A percentile compares a stretch with the other conserved stretches of the same genome.
Evolutionary conservation across 1,284 basidiomycete genomes (phyloP).

Genomic region (Polyporus tsugae): DNA sequence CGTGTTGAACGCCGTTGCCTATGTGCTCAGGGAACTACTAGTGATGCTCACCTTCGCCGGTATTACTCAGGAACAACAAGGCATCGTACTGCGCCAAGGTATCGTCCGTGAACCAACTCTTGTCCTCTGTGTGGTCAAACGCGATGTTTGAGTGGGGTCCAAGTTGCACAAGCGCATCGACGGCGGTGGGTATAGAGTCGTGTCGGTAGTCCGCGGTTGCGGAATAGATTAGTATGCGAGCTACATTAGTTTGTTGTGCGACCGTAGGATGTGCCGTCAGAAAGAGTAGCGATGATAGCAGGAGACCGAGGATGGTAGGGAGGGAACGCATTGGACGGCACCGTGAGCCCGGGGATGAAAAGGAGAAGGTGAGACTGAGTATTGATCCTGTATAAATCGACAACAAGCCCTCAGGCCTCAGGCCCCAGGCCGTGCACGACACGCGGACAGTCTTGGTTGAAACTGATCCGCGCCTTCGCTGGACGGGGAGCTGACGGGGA

Average conservation of each 20-base stretch:
- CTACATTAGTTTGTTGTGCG: slow-evolving; percentile 21
- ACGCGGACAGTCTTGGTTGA: neutral
- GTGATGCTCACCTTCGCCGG: slow-evolving; percentile 62
- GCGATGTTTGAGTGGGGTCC: slow-evolving; percentile 54
- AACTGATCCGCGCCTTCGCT: neutral
- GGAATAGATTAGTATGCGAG: slow-evolving; percentile 58
- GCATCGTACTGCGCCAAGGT: slow-evolving; percentile 68
- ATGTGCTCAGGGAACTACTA: neutral
- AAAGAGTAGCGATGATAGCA: neutral
- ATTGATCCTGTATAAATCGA: neutral
- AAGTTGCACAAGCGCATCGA: slow-evolving; percentile 59
- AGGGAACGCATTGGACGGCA: neutral
- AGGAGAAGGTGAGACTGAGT: neutral
- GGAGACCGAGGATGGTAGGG: neutral
- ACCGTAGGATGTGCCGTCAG: neutral
- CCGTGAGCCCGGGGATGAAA: neutral
- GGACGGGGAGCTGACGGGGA: too few relatives aligned
- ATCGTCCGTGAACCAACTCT: slow-evolving; percentile 62
- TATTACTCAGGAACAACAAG: slow-evolving; percentile 76
- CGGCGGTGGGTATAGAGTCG: slow-evolving; percentile 80
- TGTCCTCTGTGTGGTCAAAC: slow-evolving; percentile 76
- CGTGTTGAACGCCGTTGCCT: neutral
- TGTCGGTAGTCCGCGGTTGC: slow-evolving; percentile 67
- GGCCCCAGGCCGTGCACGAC: neutral
- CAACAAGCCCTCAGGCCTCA: neutral